Percentiles rank a stretch among this genome's conserved stretches.
These are phyloP conservation scores for Colletotrichum viniferum DNA, from an alignment of 2,329 filamentous ascomycete species.

Conservation along the genomic window DNA sequence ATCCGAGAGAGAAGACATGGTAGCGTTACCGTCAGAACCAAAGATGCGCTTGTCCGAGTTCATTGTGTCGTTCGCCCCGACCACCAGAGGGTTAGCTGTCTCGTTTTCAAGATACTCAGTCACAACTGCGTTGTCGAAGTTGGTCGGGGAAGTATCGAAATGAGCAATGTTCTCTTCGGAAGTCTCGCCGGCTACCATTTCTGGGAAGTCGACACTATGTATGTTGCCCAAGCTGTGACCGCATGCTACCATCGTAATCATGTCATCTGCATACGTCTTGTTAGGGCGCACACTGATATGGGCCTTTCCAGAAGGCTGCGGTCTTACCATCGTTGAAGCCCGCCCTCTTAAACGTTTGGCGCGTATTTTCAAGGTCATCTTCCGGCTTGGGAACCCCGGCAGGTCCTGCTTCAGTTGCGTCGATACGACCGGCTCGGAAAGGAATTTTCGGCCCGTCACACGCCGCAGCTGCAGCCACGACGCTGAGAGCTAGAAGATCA, in stretches of 20 bases:
- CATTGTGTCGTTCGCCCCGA: constrained; percentile 23
- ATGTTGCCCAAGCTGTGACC: constrained; percentile 27
- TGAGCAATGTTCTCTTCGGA: constrained; percentile 35
- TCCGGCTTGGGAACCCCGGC: constrained; percentile 27
- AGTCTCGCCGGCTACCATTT: constrained; percentile 13
- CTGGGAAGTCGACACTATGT: constrained; percentile 26
- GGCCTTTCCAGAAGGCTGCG: neutral
- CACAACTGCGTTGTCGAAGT: constrained; percentile 25
- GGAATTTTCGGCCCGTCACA: constrained; percentile 26
- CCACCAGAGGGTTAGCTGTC: constrained; percentile 23
- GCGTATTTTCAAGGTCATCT: constrained; percentile 23
- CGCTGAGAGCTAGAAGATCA: constrained; percentile 34
- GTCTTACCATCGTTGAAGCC: constrained; percentile 23
- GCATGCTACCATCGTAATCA: constrained; percentile 28
- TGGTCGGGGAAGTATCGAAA: constrained; percentile 31
- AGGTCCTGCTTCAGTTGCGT: constrained; percentile 25
- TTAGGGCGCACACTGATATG: neutral
- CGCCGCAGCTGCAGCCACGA: constrained; percentile 24
- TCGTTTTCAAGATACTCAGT: constrained; percentile 21
- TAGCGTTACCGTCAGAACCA: constrained; percentile 35
- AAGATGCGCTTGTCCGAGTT: constrained; percentile 25
- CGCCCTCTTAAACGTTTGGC: constrained; percentile 21
- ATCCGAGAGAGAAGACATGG: constrained; percentile 42
- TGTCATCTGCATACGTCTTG: neutral
- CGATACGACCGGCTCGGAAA: constrained; percentile 26